These are phyloP conservation scores for Andrographis paniculata DNA, from an alignment of 305 asterid genomes.

Conservation along the genomic window DNA sequence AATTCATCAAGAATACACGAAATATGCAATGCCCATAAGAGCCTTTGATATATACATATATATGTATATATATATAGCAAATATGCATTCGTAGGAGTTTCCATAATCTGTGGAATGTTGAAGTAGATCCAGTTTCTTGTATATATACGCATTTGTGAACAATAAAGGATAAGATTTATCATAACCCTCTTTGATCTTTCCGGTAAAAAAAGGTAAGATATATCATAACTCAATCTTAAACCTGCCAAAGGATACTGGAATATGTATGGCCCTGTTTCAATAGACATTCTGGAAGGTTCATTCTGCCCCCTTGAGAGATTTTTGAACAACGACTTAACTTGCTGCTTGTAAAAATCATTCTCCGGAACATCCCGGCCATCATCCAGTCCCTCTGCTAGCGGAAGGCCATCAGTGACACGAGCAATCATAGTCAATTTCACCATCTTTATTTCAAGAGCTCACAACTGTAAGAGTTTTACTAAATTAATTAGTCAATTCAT, in stretches of 20 bases:
- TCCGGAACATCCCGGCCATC: slow-evolving; percentile 88
- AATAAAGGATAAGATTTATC: too few species aligned
- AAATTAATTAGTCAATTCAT: slow-evolving; percentile 8
- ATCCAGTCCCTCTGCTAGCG: slow-evolving; percentile 81
- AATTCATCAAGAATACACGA: too few species aligned
- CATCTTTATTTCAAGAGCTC: slow-evolving; percentile 44
- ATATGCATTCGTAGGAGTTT: too few species aligned
- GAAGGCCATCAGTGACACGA: slow-evolving; percentile 97
- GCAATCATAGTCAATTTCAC: slow-evolving; percentile 94
- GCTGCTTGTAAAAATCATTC: slow-evolving; percentile 77
- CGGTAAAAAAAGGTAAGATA: not conserved
- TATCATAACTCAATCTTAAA: not conserved
- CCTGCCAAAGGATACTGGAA: slow-evolving; percentile 36
- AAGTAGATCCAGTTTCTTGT: too few species aligned
- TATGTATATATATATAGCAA: too few species aligned
- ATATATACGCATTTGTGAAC: too few species aligned
- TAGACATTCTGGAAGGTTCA: slow-evolving; percentile 90
- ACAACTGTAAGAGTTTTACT: slow-evolving; percentile 18
- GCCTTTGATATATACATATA: too few species aligned
- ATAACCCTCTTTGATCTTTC: too few species aligned
- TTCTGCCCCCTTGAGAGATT: slow-evolving; percentile 83
- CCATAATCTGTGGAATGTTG: too few species aligned
- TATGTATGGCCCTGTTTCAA: slow-evolving; percentile 83
- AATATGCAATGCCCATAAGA: too few species aligned
- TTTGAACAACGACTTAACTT: slow-evolving; percentile 78